phyloP scores from a whole-genome alignment of 192 early-diverging fungal genomes.

The Coemansia sp. region DNA sequence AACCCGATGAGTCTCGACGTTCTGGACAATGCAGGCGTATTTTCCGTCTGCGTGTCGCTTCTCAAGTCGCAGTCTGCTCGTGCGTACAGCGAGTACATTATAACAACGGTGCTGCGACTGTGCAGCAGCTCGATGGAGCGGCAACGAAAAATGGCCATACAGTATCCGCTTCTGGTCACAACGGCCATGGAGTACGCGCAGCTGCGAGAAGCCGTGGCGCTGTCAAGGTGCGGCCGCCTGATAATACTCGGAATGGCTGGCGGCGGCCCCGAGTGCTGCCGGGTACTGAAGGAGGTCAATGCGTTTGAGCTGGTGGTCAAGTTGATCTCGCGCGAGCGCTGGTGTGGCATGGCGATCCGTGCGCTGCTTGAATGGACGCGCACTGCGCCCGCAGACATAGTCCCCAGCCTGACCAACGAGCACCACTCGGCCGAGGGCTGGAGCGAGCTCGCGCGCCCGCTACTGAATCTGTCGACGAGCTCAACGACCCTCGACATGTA shows the following conservation, averaged over 20 bases:
- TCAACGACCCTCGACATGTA: conserved; percentile 54
- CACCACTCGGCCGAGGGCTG: conserved; percentile 34
- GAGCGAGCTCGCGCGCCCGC: conserved; percentile 48
- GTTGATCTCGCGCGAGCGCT: conserved; percentile 55
- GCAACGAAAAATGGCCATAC: conserved; percentile 39
- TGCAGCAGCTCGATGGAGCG: conserved; percentile 49
- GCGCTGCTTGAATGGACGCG: conserved; percentile 52
- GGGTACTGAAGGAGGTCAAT: conserved; percentile 49
- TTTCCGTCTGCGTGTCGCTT: conserved; percentile 37
- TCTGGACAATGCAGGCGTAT: conserved; percentile 48
- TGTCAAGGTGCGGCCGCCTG: conserved; percentile 46
- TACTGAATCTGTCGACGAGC: conserved; percentile 49
- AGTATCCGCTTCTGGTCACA: conserved; percentile 36
- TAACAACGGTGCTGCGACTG: conserved; percentile 48
- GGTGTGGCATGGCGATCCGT: conserved; percentile 53
- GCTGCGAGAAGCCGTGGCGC: conserved; percentile 34
- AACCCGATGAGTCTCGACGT: conserved; percentile 51
- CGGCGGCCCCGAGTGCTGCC: conserved; percentile 46
- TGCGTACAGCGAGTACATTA: conserved; percentile 53
- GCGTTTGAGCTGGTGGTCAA: conserved; percentile 55
- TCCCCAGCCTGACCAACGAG: conserved; percentile 44
- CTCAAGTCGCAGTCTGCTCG: conserved; percentile 28
- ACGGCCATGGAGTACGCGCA: conserved; percentile 51
- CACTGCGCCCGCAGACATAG: conserved; percentile 41
- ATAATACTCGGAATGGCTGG: conserved; percentile 45